Evolutionary conservation across 139 green algal genomes (phyloP).

Genomic region (Picochlorum sp.): DNA sequence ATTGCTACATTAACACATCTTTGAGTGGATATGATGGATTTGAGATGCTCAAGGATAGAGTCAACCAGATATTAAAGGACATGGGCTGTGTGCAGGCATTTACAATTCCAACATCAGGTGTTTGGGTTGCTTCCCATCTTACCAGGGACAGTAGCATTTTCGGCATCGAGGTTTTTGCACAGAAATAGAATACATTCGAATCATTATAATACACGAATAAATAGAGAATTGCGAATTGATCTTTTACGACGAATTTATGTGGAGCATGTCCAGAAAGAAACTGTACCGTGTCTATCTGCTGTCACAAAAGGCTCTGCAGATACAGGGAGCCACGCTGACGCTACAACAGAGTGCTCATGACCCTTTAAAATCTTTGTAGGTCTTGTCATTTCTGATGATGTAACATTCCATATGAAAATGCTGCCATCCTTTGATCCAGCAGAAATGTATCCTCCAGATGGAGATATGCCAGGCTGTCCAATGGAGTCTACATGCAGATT

Average conservation of each 20-base stretch:
- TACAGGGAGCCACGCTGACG: conserved; percentile 6
- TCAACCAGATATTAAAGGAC: too few relatives aligned
- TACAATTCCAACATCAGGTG: too few relatives aligned
- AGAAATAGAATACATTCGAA: too few relatives aligned
- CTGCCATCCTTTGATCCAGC: conserved; percentile 33
- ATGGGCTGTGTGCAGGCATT: too few relatives aligned
- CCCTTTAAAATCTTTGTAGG: neutral
- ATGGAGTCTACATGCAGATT: neutral
- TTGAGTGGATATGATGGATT: too few relatives aligned
- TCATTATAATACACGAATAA: neutral
- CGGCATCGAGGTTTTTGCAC: too few relatives aligned
- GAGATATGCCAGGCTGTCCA: conserved; percentile 7
- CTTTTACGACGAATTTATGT: neutral
- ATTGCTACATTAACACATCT: too few relatives aligned
- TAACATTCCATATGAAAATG: conserved; percentile 38
- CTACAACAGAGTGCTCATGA: neutral
- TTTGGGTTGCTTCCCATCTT: too few relatives aligned
- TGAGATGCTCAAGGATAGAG: too few relatives aligned
- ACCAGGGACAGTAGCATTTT: too few relatives aligned
- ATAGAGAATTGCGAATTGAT: neutral
- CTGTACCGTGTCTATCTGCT: neutral
- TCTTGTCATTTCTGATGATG: neutral
- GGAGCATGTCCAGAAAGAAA: conserved; percentile 3
- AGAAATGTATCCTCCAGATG: conserved; percentile 22
- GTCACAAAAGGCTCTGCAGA: neutral